Evolutionary conservation across 768 basidiomycete genomes (phyloP).

Genomic region (Lentinula guzmanii): DNA sequence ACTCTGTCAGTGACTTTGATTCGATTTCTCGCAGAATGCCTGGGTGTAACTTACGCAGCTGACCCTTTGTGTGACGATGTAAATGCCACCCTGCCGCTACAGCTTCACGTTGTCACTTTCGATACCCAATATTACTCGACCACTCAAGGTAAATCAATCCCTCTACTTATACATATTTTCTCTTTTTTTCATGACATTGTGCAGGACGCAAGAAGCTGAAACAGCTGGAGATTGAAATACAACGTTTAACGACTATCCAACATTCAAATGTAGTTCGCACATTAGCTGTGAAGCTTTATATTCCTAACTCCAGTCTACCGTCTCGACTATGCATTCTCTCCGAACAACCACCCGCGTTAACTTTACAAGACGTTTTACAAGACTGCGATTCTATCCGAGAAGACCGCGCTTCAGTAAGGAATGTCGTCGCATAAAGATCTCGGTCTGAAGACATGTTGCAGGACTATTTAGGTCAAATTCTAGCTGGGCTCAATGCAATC

Average conservation of each 20-base stretch:
- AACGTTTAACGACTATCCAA: constrained; percentile 48
- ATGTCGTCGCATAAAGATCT: not conserved
- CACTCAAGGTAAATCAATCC: constrained; percentile 42
- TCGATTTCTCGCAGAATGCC: constrained; percentile 35
- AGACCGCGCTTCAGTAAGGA: constrained; percentile 58
- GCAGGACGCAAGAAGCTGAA: constrained; percentile 64
- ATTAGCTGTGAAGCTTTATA: constrained; percentile 59
- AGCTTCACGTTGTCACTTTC: constrained; percentile 64
- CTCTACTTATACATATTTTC: not conserved
- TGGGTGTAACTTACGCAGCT: constrained; percentile 66
- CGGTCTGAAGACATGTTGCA: constrained; percentile 18
- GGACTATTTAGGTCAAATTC: constrained; percentile 73
- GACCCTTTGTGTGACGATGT: constrained; percentile 71
- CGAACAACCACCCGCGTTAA: constrained; percentile 65
- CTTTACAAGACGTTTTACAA: constrained; percentile 68
- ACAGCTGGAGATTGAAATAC: constrained; percentile 61
- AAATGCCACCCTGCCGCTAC: constrained; percentile 50
- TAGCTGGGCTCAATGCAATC: constrained; percentile 62
- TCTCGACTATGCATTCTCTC: constrained; percentile 60
- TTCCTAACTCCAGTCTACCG: constrained; percentile 40
- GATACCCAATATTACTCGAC: constrained; percentile 63
- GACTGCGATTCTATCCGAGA: constrained; percentile 72
- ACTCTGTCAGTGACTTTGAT: not conserved
- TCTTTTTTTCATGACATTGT: not conserved
- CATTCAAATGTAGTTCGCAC: constrained; percentile 64